Percentiles rank a stretch among this genome's conserved stretches.
These are phyloP conservation scores for Casaregolazyma suthepensis DNA, from an alignment of 1,139 yeast species.

Conservation along the genomic window DNA sequence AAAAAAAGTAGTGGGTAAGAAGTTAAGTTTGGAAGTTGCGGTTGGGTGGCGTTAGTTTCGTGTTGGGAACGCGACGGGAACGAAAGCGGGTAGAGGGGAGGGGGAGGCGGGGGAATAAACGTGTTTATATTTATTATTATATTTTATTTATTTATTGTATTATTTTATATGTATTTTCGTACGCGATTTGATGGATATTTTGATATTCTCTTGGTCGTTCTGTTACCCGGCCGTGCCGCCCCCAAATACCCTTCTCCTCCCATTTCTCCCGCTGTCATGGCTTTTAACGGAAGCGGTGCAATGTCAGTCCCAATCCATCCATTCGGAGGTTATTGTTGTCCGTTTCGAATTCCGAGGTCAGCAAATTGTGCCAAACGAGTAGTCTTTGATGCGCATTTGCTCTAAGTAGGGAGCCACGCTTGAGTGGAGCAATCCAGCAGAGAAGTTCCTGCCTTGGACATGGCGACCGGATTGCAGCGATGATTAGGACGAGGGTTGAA, in stretches of 20 bases:
- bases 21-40: neutral
- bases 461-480: constrained; percentile 33
- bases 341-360: constrained; percentile 34
- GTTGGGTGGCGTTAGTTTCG: constrained; percentile 8
- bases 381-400: constrained; percentile 27
- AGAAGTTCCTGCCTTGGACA: constrained; percentile 29
- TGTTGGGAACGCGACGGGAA: neutral
- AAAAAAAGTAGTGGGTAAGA: neutral
- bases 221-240: neutral
- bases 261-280: constrained; percentile 25
- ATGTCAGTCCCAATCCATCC: constrained; percentile 14
- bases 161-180: neutral
- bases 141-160: no score
- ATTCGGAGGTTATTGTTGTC: constrained; percentile 26
- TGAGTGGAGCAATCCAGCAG: constrained; percentile 36
- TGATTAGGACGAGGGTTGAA: constrained; percentile 15
- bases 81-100: no score
- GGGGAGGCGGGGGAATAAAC: no score
- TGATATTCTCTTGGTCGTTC: neutral
- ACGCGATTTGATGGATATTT: neutral
- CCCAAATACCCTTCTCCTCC: neutral
- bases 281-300: constrained; percentile 27
- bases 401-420: constrained; percentile 27
- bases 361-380: constrained; percentile 28
- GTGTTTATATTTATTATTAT: neutral